phyloP scores from a whole-genome alignment of 176 grass and related monocot species.

The Hsuehochloa calcarea region DNA sequence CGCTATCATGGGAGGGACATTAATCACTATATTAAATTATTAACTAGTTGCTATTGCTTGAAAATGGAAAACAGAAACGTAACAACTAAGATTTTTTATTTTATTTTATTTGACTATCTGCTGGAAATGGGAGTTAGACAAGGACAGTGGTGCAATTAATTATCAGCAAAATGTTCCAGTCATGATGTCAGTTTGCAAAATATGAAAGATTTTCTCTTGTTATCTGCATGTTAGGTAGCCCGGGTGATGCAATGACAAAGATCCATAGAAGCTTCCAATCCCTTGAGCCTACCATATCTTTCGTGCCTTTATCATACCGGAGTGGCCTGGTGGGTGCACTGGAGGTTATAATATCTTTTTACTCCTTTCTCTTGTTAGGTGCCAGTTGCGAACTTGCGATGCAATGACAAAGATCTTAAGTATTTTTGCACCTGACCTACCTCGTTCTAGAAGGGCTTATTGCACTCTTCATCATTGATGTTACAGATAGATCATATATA shows the following conservation, averaged over 20 bases:
- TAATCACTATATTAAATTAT: slow-evolving; percentile 23
- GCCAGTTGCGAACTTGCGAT: slow-evolving; percentile 40
- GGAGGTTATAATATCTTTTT: slow-evolving; percentile 42
- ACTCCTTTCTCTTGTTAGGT: slow-evolving; percentile 49
- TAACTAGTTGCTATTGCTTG: slow-evolving; percentile 34
- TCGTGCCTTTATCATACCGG: slow-evolving; percentile 30
- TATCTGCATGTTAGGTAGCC: slow-evolving; percentile 60
- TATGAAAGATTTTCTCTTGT: slow-evolving; percentile 21
- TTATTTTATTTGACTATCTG: slow-evolving; percentile 9
- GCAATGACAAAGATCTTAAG: slow-evolving; percentile 44
- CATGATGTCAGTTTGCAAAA: slow-evolving; percentile 28
- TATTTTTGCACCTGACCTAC: slow-evolving; percentile 43
- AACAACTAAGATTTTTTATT: neutral
- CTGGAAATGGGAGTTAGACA: slow-evolving; percentile 31
- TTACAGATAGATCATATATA: slow-evolving; percentile 41
- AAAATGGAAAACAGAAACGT: slow-evolving; percentile 39
- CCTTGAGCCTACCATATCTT: slow-evolving; percentile 36
- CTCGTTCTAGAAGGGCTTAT: slow-evolving; percentile 53
- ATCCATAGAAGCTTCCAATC: slow-evolving; percentile 47
- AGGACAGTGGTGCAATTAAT: slow-evolving; percentile 27
- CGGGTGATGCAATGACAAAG: slow-evolving; percentile 48
- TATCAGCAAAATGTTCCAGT: slow-evolving; percentile 23
- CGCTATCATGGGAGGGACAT: slow-evolving; percentile 16
- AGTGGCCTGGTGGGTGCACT: slow-evolving; percentile 45
- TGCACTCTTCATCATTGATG: slow-evolving; percentile 44